Evolutionary conservation across 108 stramenopile species (phyloP), one percentile per base, ranked within the genome.

Genomic region (Cylindrotheca closterium): DNA sequence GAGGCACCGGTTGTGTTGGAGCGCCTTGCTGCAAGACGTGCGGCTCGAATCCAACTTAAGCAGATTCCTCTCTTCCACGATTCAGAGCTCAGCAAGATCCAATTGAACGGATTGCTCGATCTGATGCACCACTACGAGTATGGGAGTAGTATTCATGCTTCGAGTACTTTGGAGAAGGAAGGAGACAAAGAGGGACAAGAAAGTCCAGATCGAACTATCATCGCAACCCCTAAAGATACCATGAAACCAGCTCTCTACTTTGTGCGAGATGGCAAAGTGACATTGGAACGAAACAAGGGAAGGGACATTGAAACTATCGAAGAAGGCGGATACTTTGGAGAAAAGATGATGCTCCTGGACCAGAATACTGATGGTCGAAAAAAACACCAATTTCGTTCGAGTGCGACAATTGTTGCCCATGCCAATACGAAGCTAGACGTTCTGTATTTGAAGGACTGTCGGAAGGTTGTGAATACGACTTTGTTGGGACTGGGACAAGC

Each of bases 81-180:
- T n/a, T n/a, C n/a, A n/a, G n/a, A n/a, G n/a, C n/a, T n/a, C n/a
- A n/a, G n/a, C n/a, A n/a, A n/a, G n/a, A n/a, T n/a, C n/a, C 84
- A 85, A 63, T 51, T 80, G 46, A 61, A 70, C 31, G 69, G 70
- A 18, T 63, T 89, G 33, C 47, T 73, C 23, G 73, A 66, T 30
- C 31, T 65, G 17, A 68, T 90, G 29, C 42, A 47, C 0, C 61
- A 65, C 24, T 70, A 79, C 37, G 69, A 74, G 51, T 94, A 73
- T 63, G 27, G 64, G 51, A 67, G 68, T 30, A 86, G 81, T 4
- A n/a, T n/a, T n/a, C n/a, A n/a, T n/a, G n/a, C n/a, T n/a, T n/a
- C n/a, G n/a, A 80, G 83, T 25, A 51, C 63, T 30, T 87, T 98
- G 47, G 65, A 96, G 65, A 68, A 68, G 3, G 81, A 95, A 68